phyloP scores from a whole-genome alignment of 441 rosid genomes.

The Eutrema salsugineum region DNA sequence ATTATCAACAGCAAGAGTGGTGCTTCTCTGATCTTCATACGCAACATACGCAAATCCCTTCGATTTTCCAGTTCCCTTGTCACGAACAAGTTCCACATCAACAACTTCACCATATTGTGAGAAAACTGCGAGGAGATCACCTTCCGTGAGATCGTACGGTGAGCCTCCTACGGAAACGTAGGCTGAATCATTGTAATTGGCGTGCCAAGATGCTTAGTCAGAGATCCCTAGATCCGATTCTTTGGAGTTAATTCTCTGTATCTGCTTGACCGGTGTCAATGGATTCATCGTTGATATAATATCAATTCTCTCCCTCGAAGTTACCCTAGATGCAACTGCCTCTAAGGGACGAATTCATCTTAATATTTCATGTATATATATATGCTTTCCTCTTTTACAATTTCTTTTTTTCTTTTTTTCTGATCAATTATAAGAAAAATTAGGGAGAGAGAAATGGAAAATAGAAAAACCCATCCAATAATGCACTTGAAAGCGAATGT shows the following conservation, averaged over 20 bases:
- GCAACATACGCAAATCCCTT: slow-evolving; percentile 91
- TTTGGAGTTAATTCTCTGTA: slow-evolving; percentile 66
- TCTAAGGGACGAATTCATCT: too few relatives aligned
- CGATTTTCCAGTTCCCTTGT: slow-evolving; percentile 86
- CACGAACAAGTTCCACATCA: slow-evolving; percentile 85
- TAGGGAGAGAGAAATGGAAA: not conserved
- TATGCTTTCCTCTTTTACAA: not conserved
- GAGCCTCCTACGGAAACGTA: slow-evolving; percentile 77
- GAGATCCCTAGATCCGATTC: slow-evolving; percentile 81
- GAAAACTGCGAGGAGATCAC: slow-evolving; percentile 92
- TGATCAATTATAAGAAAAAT: not conserved
- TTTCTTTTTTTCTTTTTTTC: not conserved
- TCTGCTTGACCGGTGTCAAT: slow-evolving; percentile 69
- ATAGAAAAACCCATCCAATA: not conserved
- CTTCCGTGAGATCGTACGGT: slow-evolving; percentile 90
- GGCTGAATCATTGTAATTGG: slow-evolving; percentile 88
- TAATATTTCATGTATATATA: not conserved
- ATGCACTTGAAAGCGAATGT: too few relatives aligned
- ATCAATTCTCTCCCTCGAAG: too few relatives aligned
- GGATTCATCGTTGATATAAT: slow-evolving; percentile 71
- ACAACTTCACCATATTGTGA: slow-evolving; percentile 90
- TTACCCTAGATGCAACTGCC: too few relatives aligned
- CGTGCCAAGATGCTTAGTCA: slow-evolving; percentile 93
- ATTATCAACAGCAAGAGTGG: slow-evolving; percentile 91
- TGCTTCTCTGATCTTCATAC: slow-evolving; percentile 90